These are phyloP conservation scores for Oryza meyeriana DNA, from an alignment of 176 grass and related monocot species.

Conservation along the genomic window DNA sequence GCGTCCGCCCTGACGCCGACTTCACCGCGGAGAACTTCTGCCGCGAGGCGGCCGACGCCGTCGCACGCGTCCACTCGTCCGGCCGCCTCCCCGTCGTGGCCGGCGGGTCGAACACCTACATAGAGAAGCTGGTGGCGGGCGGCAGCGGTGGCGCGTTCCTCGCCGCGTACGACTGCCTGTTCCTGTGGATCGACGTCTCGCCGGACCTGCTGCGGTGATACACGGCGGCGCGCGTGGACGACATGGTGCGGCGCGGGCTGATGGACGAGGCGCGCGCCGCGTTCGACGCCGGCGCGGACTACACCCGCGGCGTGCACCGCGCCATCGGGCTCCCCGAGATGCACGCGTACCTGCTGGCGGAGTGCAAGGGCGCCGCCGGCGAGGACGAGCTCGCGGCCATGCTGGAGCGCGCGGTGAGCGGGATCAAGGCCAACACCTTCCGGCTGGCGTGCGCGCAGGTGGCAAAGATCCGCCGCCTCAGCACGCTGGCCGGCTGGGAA, in stretches of 20 bases:
- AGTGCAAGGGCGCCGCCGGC: constrained; percentile 18
- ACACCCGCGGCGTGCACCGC: constrained; percentile 45
- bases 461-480: constrained; percentile 44
- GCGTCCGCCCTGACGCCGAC: constrained; percentile 26
- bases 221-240: constrained; percentile 45
- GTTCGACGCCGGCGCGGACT: constrained; percentile 48
- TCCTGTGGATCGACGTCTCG: constrained; percentile 49
- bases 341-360: constrained; percentile 43
- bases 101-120: constrained; percentile 46
- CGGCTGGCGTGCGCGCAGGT: constrained; percentile 44
- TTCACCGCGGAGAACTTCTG: constrained; percentile 56
- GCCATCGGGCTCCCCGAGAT: constrained; percentile 67
- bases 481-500: constrained; percentile 41
- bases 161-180: constrained; percentile 2
- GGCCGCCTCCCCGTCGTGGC: constrained; percentile 54
- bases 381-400: constrained; percentile 15
- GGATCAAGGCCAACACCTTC: constrained; percentile 58
- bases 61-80: constrained; percentile 5
- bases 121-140: no score
- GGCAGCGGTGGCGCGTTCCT: constrained; percentile 16
- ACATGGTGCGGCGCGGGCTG: constrained; percentile 52
- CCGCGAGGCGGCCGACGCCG: constrained; percentile 5
- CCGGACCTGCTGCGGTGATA: constrained; percentile 34
- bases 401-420: constrained; percentile 31
- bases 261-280: constrained; percentile 42